These are phyloP conservation scores for Physcomitrellopsis africana DNA, from an alignment of 225 moss, liverwort and hornwort genomes.

Conservation along the genomic window DNA sequence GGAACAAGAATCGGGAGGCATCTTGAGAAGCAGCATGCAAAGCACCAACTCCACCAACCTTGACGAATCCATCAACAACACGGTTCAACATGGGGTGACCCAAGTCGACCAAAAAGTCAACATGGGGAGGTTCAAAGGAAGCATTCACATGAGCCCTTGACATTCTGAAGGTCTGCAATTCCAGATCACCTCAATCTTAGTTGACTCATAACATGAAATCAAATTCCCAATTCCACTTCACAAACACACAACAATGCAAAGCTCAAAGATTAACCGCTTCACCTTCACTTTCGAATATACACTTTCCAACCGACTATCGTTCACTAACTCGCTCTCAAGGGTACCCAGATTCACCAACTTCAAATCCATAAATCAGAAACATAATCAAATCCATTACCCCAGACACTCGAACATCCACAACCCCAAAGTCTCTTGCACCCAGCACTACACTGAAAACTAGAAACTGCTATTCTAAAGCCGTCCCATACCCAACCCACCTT, in stretches of 20 bases:
- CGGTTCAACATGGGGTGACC: conserved; percentile 90
- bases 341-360: too few species aligned
- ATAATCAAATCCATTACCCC: too few species aligned
- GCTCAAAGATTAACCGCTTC: background rate
- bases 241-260: background rate
- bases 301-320: too few species aligned
- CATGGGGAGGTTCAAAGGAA: conserved; percentile 41
- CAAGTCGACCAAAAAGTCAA: conserved; percentile 71
- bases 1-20: conserved; percentile 50
- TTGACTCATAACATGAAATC: background rate
- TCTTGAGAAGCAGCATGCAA: conserved; percentile 88
- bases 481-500: background rate
- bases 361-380: too few species aligned
- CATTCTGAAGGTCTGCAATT: background rate
- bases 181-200: background rate
- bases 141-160: conserved; percentile 46
- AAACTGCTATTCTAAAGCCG: background rate
- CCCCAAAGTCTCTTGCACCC: too few species aligned
- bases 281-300: background rate
- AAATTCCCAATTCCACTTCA: background rate
- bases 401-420: too few species aligned
- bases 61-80: conserved; percentile 87
- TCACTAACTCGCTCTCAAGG: too few species aligned
- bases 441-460: too few species aligned
- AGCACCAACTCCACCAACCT: conserved; percentile 92